Percentiles rank a stretch among this genome's conserved stretches.
phyloP scores from a whole-genome alignment of 2,329 filamentous ascomycete genomes.

The Sarocladium brachiariae region DNA sequence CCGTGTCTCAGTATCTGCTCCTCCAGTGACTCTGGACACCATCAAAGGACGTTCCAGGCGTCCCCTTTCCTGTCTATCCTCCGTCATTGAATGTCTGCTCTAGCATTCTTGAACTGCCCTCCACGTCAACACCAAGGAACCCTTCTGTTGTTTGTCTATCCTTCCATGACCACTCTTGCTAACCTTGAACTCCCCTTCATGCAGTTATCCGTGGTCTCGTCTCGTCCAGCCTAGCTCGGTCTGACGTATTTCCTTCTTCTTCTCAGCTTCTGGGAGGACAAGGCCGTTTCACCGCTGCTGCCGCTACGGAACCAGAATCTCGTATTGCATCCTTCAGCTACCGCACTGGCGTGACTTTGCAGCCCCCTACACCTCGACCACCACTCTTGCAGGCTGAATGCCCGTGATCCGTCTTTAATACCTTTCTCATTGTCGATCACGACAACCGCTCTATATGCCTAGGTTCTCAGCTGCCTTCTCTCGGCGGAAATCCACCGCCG shows the following conservation, averaged over 20 bases:
- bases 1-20: conserved; percentile 7
- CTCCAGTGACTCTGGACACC: conserved; percentile 1
- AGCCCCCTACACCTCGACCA: not conserved
- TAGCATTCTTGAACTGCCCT: conserved; percentile 1
- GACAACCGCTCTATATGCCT: conserved; percentile 46
- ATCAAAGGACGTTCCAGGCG: conserved; percentile 7
- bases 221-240: not conserved
- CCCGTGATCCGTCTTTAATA: not conserved
- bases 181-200: conserved; percentile 3
- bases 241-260: not conserved
- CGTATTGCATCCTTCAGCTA: not conserved
- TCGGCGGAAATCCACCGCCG: conserved; percentile 53
- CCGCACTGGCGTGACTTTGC: not conserved
- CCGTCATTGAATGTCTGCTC: conserved; percentile 8
- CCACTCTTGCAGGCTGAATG: not conserved
- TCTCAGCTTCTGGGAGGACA: not conserved
- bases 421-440: conserved; percentile 13
- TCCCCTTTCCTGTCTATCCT: not conserved
- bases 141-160: not conserved
- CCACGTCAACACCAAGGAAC: not conserved
- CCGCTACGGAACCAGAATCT: not conserved
- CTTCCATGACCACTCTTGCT: not conserved
- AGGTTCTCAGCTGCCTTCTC: conserved; percentile 51
- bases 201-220: conserved; percentile 6
- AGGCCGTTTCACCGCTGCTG: not conserved